Percentiles rank a stretch among this genome's conserved stretches.
Conservation (phyloP, 176 grass and related monocot species). For the Stipa capillata region DNA sequence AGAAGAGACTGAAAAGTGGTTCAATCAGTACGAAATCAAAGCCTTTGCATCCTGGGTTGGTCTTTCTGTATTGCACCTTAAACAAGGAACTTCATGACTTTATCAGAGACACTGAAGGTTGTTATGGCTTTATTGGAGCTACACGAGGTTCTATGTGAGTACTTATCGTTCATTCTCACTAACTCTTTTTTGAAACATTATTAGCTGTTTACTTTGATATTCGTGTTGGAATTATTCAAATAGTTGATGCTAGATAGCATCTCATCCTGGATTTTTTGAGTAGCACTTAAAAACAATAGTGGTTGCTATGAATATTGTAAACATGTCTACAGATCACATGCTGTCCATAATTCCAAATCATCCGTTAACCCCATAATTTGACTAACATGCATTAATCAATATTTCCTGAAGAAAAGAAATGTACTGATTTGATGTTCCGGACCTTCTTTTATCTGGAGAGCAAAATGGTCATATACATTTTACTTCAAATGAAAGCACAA, state of each 20-base stretch:
- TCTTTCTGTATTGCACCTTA: conserved; percentile 72
- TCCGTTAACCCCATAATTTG: background rate
- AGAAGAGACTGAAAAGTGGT: conserved; percentile 58
- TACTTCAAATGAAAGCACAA: background rate
- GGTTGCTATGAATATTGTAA: background rate
- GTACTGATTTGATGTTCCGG: background rate
- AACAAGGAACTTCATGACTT: conserved; percentile 85
- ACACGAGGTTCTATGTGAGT: conserved; percentile 65
- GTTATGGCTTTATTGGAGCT: conserved; percentile 78
- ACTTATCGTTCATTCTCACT: background rate
- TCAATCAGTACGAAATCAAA: conserved; percentile 45
- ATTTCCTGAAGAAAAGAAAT: background rate
- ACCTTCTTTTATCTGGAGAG: background rate
- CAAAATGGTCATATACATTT: background rate
- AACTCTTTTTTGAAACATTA: background rate
- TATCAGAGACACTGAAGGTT: conserved; percentile 57
- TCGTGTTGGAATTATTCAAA: background rate
- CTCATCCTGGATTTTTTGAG: background rate
- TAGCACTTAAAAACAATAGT: no score
- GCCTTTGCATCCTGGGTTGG: conserved; percentile 63
- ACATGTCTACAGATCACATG: background rate
- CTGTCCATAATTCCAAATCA: background rate
- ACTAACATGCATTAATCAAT: background rate
- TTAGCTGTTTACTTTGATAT: background rate
- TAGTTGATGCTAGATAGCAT: background rate